phyloP scores from a whole-genome alignment of 2,329 filamentous ascomycete species.

The Fusarium tjaetaba region DNA sequence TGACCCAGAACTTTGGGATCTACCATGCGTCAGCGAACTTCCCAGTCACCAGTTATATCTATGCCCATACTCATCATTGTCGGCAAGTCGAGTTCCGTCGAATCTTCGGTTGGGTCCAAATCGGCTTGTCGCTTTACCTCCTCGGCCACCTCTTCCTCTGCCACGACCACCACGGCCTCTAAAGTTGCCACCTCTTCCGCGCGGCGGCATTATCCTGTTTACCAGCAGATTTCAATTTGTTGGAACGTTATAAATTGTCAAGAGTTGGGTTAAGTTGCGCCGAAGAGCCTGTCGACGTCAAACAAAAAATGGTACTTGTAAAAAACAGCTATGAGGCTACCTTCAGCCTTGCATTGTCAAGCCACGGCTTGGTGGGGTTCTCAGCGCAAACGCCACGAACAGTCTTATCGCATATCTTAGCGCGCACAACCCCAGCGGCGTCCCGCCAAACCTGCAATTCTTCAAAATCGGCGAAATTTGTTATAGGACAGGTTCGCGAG shows the following conservation, averaged over 20 bases:
- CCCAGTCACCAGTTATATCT: too few relatives aligned
- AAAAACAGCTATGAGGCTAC: constrained; percentile 48
- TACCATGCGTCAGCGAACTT: constrained; percentile 3
- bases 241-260: neutral
- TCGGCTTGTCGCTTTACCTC: constrained; percentile 49
- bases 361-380: constrained; percentile 49
- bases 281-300: neutral
- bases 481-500: constrained; percentile 47
- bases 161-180: constrained; percentile 47
- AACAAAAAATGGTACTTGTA: neutral
- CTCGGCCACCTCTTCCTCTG: constrained; percentile 44
- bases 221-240: accelerated
- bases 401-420: constrained; percentile 57
- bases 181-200: constrained; percentile 48
- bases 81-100: constrained; percentile 50
- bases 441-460: constrained; percentile 55
- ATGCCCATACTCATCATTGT: constrained; percentile 49
- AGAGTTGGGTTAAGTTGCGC: neutral
- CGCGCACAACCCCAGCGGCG: constrained; percentile 62
- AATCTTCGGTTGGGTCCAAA: constrained; percentile 52
- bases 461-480: constrained; percentile 56
- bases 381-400: constrained; percentile 44
- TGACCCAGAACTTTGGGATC: constrained; percentile 41
- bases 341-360: constrained; percentile 51
- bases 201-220: constrained; percentile 47